Evolutionary conservation across 352 stramenopile species (phyloP), one percentile per base, ranked within the genome.

Genomic region (Ochromonadaceae sp.): DNA sequence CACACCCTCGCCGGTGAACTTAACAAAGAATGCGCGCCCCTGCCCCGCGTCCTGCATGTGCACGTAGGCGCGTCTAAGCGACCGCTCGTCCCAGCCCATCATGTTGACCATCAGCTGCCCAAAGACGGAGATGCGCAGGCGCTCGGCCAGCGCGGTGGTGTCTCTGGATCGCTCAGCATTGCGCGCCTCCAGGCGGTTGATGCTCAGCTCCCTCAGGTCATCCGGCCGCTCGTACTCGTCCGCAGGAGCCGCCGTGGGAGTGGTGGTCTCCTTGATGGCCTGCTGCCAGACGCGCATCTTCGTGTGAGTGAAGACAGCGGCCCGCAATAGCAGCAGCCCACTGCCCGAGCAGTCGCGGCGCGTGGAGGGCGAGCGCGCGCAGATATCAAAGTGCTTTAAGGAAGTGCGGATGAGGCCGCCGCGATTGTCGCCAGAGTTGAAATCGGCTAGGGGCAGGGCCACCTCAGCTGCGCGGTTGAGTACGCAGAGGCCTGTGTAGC

Each of bases 211-310:
- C 20, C 90, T 81, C 67, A 99, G 96, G 71, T 98, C 91, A 32
- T 91, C 84, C 17, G 94, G 92, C 31, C 96, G 79, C 73, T 98
- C 92, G 72, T 98, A 98, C 68, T 99, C 93, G 67, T 99, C 94
- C 41, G 93, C 91, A 46, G 91, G 93, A 4, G 96, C 76, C 25
- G 91, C 83, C 14, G 94, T 98, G 46, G 86, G 92, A 1, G 90
- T 96, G 30, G 91, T 95, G 17, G 92, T 99, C 38, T 75, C 70
- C 34, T 63, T 49, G 7, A 75, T 57, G 22, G 59, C 70, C 25
- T 47, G 26, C 31, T 50, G 59, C 70, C 70, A 75, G 9, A 69
- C 40, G 39, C 57, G 22, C 28, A 66, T 40, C 60, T 75, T 75
- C 15, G 58, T 75, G 32, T 52, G 42, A 22, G 70, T 76, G 39